phyloP scores from a whole-genome alignment of 1,284 basidiomycete species.

The Ceratobasidium papillatum region DNA sequence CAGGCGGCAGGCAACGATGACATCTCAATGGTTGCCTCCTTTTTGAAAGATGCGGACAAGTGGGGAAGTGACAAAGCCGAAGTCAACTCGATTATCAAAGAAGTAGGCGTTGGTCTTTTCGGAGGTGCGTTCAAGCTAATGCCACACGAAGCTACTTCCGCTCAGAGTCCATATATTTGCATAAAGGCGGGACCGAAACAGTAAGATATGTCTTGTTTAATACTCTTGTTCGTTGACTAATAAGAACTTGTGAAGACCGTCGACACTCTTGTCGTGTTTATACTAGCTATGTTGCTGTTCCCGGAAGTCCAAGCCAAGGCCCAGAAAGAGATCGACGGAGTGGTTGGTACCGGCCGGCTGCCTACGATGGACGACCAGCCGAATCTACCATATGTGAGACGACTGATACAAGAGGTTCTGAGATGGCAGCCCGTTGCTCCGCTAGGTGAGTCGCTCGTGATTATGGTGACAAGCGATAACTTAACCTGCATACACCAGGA shows the following conservation, averaged over 20 bases:
- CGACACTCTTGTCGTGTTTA: constrained; percentile 26
- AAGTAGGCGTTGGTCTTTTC: neutral
- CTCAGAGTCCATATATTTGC: neutral
- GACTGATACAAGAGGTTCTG: constrained; percentile 36
- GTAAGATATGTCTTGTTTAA: neutral
- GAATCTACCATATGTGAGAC: constrained; percentile 40
- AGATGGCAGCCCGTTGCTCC: constrained; percentile 39
- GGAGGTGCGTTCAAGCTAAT: neutral
- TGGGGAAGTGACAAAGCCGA: neutral
- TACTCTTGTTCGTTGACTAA: neutral
- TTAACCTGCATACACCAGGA: neutral
- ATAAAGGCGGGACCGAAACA: neutral
- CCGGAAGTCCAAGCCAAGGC: constrained; percentile 41
- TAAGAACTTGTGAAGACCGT: neutral
- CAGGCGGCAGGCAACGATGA: neutral
- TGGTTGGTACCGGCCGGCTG: constrained; percentile 30
- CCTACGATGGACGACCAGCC: constrained; percentile 39
- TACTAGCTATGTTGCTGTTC: constrained; percentile 32
- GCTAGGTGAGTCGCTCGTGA: neutral
- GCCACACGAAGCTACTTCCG: neutral
- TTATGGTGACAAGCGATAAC: neutral
- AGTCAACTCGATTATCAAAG: neutral
- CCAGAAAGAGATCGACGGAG: constrained; percentile 42
- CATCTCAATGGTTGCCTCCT: constrained; percentile 6
- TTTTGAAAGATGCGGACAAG: neutral